Conservation (phyloP, 2,329 filamentous ascomycete genomes). For the Blastomyces emzantsi region DNA sequence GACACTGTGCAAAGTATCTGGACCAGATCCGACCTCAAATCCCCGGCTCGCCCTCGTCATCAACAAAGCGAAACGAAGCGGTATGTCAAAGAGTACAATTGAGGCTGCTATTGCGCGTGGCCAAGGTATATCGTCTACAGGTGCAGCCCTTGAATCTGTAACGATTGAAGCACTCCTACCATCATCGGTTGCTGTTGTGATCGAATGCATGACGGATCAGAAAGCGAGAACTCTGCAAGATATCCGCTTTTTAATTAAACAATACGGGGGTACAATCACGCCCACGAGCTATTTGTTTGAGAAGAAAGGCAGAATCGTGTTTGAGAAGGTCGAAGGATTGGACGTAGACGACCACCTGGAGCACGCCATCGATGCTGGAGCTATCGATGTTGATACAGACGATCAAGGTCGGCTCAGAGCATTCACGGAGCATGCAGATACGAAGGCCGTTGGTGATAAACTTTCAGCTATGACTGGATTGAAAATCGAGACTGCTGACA, state of each 20-base stretch:
- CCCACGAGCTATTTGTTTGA: conserved; percentile 79
- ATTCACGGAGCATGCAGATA: conserved; percentile 58
- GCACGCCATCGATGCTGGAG: conserved; percentile 74
- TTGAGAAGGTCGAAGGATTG: conserved; percentile 49
- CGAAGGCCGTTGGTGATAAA: conserved; percentile 53
- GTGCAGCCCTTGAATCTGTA: conserved; percentile 65
- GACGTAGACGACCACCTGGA: conserved; percentile 66
- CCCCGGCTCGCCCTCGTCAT: conserved; percentile 66
- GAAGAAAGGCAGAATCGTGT: conserved; percentile 64
- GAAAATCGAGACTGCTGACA: conserved; percentile 64
- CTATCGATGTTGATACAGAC: conserved; percentile 47
- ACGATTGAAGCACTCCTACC: conserved; percentile 75
- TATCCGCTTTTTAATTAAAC: conserved; percentile 61
- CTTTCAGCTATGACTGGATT: conserved; percentile 56
- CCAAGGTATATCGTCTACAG: conserved; percentile 69
- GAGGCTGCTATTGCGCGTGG: conserved; percentile 81
- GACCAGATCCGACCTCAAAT: conserved; percentile 64
- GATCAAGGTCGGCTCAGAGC: conserved; percentile 62
- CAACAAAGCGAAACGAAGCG: conserved; percentile 69
- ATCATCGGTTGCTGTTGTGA: conserved; percentile 62
- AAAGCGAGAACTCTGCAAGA: conserved; percentile 66
- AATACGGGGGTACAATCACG: conserved; percentile 58
- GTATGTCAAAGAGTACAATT: conserved; percentile 74
- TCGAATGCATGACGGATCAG: conserved; percentile 80
- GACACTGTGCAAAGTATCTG: conserved; percentile 51